Evolutionary conservation across 2,329 filamentous ascomycete species (phyloP).

Genomic region (Botrytis aclada): DNA sequence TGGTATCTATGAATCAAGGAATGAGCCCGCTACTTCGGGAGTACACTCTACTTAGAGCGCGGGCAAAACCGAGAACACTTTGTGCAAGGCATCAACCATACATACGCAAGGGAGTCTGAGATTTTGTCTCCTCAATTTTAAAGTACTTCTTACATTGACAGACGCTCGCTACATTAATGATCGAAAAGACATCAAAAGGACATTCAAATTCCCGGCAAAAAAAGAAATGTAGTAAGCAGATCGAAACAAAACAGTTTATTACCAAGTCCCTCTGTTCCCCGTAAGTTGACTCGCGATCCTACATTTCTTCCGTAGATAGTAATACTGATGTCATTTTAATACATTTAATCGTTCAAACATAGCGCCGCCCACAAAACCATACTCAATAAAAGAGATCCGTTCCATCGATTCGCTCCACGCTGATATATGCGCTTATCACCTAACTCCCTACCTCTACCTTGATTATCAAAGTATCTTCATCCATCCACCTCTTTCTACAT

Average conservation of each 20-base stretch:
- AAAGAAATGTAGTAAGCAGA: too few relatives aligned
- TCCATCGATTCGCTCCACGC: not conserved
- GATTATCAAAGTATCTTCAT: not conserved
- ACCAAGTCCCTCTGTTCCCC: not conserved
- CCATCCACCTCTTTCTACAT: not conserved
- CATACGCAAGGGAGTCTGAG: too few relatives aligned
- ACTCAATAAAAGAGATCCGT: not conserved
- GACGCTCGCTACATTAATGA: not conserved
- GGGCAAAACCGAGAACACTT: not conserved
- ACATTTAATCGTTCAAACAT: not conserved
- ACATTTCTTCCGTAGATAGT: not conserved
- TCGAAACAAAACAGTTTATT: not conserved
- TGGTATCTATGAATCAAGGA: not conserved
- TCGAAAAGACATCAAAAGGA: not conserved
- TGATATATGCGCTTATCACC: not conserved
- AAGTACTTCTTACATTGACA: not conserved
- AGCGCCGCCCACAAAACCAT: not conserved
- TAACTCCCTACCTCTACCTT: not conserved
- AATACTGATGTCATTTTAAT: not conserved
- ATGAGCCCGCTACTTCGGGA: too few relatives aligned
- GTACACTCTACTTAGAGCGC: not conserved
- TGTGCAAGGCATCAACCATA: too few relatives aligned
- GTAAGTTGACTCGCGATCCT: not conserved
- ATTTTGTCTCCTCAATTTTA: too few relatives aligned
- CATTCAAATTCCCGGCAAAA: too few relatives aligned